Conservation (phyloP, 2,329 filamentous ascomycete species). For the Diaporthe eres region DNA sequence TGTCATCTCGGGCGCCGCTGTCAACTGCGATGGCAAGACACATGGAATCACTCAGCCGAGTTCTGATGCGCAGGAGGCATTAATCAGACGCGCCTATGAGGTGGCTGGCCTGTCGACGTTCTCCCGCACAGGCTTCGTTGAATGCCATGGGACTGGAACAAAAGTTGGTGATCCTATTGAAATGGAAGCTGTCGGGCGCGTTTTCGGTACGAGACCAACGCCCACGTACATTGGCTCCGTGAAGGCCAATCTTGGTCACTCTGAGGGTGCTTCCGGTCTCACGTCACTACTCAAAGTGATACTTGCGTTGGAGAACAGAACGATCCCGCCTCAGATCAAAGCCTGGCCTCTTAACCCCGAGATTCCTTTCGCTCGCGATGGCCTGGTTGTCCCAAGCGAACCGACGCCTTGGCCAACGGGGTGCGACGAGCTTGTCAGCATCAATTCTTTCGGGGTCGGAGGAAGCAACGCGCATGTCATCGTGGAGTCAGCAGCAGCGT, state of each 20-base stretch:
- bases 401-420: conserved; percentile 50
- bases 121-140: conserved; percentile 50
- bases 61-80: conserved; percentile 48
- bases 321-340: conserved; percentile 51
- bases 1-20: conserved; percentile 54
- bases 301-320: conserved; percentile 55
- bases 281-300: conserved; percentile 59
- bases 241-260: conserved; percentile 59
- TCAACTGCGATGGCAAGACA: conserved; percentile 61
- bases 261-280: conserved; percentile 59
- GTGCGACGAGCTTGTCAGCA: conserved; percentile 45
- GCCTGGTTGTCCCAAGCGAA: conserved; percentile 45
- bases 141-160: conserved; percentile 53
- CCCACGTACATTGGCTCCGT: conserved; percentile 49
- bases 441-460: conserved; percentile 6
- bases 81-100: conserved; percentile 51
- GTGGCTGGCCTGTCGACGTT: conserved; percentile 46
- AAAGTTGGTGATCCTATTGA: conserved; percentile 55
- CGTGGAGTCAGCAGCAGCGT: conserved; percentile 36
- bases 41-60: conserved; percentile 58
- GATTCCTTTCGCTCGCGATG: conserved; percentile 47
- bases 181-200: conserved; percentile 49
- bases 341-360: conserved; percentile 45
- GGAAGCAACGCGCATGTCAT: conserved; percentile 38
- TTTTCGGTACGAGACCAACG: conserved; percentile 46